A percentile compares a stretch with the other conserved stretches of the same genome.
Conservation (phyloP, 2,329 filamentous ascomycete genomes). For the Colletotrichum sp. region DNA sequence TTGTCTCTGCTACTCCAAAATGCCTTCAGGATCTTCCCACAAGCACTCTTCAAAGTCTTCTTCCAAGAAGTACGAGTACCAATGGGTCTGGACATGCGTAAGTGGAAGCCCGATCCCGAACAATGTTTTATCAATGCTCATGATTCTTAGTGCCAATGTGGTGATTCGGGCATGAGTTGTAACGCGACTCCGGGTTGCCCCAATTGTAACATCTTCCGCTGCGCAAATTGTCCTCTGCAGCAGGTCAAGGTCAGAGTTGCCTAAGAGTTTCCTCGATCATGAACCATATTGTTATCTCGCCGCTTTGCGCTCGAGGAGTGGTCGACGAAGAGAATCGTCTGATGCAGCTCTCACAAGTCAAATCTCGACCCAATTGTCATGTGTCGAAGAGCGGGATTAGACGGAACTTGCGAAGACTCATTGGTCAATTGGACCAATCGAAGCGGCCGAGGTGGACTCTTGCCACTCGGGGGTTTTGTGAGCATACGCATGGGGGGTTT, state of each 20-base stretch:
- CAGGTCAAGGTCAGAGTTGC: background rate
- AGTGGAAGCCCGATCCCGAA: background rate
- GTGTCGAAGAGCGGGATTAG: background rate
- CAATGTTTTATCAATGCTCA: background rate
- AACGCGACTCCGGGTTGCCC: background rate
- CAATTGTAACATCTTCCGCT: background rate
- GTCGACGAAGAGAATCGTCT: background rate
- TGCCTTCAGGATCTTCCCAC: background rate
- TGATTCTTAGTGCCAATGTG: background rate
- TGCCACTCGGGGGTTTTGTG: background rate
- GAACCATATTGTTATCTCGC: background rate
- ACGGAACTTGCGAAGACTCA: background rate
- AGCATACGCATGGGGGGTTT: background rate
- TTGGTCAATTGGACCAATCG: background rate
- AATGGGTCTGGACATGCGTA: conserved; percentile 15
- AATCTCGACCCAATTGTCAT: background rate
- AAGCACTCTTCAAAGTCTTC: background rate
- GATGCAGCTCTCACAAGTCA: background rate
- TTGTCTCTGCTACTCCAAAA: background rate
- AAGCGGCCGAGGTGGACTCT: background rate
- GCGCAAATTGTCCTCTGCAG: background rate
- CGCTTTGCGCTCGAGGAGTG: background rate
- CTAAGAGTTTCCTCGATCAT: background rate
- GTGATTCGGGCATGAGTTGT: conserved; percentile 9
- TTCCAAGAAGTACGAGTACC: background rate